Conservation (phyloP, 345 rosid genomes). For the Populus simonii region DNA sequence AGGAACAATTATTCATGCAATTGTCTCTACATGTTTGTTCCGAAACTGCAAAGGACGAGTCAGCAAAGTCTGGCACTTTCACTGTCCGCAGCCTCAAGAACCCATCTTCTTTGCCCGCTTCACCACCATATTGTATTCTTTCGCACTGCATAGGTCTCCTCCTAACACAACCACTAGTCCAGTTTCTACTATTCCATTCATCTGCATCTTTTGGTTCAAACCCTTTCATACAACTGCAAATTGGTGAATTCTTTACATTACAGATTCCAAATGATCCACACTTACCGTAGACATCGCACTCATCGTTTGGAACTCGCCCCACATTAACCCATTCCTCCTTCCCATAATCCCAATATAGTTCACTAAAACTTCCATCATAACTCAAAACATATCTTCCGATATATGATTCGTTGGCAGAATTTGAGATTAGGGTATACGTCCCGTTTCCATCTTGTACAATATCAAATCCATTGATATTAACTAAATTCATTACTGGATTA, state of each 20-base stretch:
- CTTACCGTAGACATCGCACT: slow-evolving; percentile 42
- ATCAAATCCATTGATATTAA: slow-evolving; percentile 27
- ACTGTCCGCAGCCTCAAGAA: slow-evolving; percentile 36
- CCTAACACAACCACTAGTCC: no score
- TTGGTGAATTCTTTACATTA: slow-evolving; percentile 10
- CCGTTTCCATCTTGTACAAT: slow-evolving; percentile 27
- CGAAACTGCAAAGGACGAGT: slow-evolving; percentile 3
- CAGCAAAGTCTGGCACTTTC: slow-evolving; percentile 43
- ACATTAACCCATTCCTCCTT: neutral
- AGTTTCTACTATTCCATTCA: no score
- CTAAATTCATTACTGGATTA: slow-evolving; percentile 19
- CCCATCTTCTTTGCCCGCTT: slow-evolving; percentile 31
- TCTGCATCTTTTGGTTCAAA: slow-evolving; percentile 36
- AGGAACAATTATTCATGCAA: no score
- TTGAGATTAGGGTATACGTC: slow-evolving; percentile 6
- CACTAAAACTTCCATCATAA: slow-evolving; percentile 27
- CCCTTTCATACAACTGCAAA: slow-evolving; percentile 54
- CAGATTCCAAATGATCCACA: slow-evolving; percentile 55
- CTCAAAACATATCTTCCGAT: slow-evolving; percentile 13
- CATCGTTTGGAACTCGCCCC: neutral
- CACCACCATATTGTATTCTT: slow-evolving; percentile 10
- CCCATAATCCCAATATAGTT: neutral
- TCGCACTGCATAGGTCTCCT: slow-evolving; percentile 25
- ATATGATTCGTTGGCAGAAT: neutral
- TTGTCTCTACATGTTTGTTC: no score